phyloP scores from a whole-genome alignment of 352 stramenopile genomes.

The Phytophthora capsici region DNA sequence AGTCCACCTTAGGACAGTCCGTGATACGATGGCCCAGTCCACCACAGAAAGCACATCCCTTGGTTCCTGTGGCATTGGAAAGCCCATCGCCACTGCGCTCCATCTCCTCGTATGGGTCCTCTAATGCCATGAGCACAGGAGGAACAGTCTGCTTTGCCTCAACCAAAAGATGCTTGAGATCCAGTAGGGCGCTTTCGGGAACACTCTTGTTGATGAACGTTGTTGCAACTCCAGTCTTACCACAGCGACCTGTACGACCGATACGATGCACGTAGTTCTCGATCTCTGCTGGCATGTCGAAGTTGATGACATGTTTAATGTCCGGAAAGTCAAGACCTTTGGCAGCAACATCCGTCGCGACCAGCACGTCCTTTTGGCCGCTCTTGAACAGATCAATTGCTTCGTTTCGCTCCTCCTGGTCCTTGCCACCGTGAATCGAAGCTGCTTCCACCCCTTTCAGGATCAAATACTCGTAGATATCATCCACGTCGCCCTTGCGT shows the following conservation, averaged over 20 bases:
- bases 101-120: slow-evolving; percentile 95
- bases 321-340: slow-evolving; percentile 99
- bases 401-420: slow-evolving; percentile 97
- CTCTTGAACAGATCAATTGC: slow-evolving; percentile 96
- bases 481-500: slow-evolving; percentile 97
- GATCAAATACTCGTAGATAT: slow-evolving; percentile 99
- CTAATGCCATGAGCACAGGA: slow-evolving; percentile 96
- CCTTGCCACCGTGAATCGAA: slow-evolving; percentile 98
- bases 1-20: slow-evolving; percentile 99
- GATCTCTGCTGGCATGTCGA: slow-evolving; percentile 99
- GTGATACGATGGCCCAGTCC: slow-evolving; percentile 98
- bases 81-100: slow-evolving; percentile 50
- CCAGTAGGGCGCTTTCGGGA: slow-evolving; percentile 95
- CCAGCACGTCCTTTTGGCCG: slow-evolving; percentile 96
- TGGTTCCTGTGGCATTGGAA: slow-evolving; percentile 82
- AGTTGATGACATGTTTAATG: slow-evolving; percentile 99
- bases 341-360: slow-evolving; percentile 98
- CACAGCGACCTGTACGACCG: slow-evolving; percentile 97
- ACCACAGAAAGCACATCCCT: slow-evolving; percentile 98
- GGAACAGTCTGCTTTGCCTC: slow-evolving; percentile 99
- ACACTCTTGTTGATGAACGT: slow-evolving; percentile 99
- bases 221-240: slow-evolving; percentile 98
- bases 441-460: slow-evolving; percentile 96
- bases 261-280: slow-evolving; percentile 99
- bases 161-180: slow-evolving; percentile 98